Evolutionary conservation across 768 basidiomycete species (phyloP), one percentile per base, ranked within the genome.

Genomic region (Boletus edulis): DNA sequence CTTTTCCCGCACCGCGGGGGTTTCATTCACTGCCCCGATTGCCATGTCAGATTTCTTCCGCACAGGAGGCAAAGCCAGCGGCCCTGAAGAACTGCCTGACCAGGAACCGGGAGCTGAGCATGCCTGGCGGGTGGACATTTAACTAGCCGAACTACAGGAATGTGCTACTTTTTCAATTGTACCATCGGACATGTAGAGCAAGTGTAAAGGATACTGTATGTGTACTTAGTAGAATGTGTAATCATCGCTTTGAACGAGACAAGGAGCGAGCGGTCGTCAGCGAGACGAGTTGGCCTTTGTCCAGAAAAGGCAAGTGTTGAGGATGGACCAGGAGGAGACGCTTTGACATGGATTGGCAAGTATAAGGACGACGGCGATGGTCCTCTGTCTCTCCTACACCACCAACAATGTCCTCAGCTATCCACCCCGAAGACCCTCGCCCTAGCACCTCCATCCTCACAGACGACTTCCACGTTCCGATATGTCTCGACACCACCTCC

Each of bases 121-220:
- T 77, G 75, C 76, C 75, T 34, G 74, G 75, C 15, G 73, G 71
- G 45, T 78, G 76, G 76, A 71, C 62, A 5, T 71, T 70, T 39
- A 5, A 18, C 12, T 72, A 52, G 48, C 34, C 49, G 54, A 27
- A 49, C 40, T 15, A 59, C 41, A 47, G 35, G 35, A 4, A 18
- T 45, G 46, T 43, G 18, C 34, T 32, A 24, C 41, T 48, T 55
- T 40, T 48, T 35, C 4, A 8, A 15, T 43, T 70, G 58, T 65
- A 65, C 32, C 8, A 49, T 55, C 24, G 63, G 46, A 49, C 52
- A 46, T 64, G 60, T 65, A 52, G 24, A 27, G 13, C 29, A 18
- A 51, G 41, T 70, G 62, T 60, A 62, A 37, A 51, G 39, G n/a
- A 56, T 37, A 24, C 22, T 24, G 22, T 24, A 18, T 55, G 52